Evolutionary conservation across 495 filamentous ascomycete genomes (phyloP).

Genomic region (Amorphotheca resinae): DNA sequence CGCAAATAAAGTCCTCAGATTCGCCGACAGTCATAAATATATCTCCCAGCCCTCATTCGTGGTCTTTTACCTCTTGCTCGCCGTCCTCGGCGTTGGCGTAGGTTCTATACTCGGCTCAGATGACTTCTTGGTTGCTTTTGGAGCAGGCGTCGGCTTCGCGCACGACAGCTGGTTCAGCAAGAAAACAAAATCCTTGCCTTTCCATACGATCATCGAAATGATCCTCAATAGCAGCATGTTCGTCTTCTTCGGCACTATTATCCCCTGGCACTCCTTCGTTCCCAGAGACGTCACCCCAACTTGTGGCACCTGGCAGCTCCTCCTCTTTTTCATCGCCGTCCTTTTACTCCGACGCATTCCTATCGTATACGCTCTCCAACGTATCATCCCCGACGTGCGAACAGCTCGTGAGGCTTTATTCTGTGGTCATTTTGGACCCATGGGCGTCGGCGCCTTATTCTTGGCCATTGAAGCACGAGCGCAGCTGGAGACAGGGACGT

Average conservation of each 20-base stretch:
- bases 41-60: constrained; percentile 31
- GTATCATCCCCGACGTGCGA: constrained; percentile 29
- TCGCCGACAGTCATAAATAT: constrained; percentile 23
- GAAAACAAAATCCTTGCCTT: constrained; percentile 28
- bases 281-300: constrained; percentile 22
- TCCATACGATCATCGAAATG: constrained; percentile 33
- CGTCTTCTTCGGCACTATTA: constrained; percentile 36
- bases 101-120: constrained; percentile 33
- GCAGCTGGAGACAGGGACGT: constrained; percentile 29
- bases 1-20: constrained; percentile 29
- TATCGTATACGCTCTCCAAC: constrained; percentile 30
- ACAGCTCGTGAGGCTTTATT: constrained; percentile 38
- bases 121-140: constrained; percentile 40
- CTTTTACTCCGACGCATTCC: constrained; percentile 35
- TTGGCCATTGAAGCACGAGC: constrained; percentile 38
- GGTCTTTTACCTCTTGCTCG: constrained; percentile 38
- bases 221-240: constrained; percentile 37
- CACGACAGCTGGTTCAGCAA: constrained; percentile 34
- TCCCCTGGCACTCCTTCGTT: constrained; percentile 32
- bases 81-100: constrained; percentile 32
- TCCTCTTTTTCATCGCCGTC: constrained; percentile 31
- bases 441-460: constrained; percentile 39
- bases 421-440: constrained; percentile 39
- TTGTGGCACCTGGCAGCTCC: constrained; percentile 25
- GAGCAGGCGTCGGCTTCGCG: constrained; percentile 36